Evolutionary conservation across 257 asterid species (phyloP).

Genomic region (Nicotiana obtusifolia): DNA sequence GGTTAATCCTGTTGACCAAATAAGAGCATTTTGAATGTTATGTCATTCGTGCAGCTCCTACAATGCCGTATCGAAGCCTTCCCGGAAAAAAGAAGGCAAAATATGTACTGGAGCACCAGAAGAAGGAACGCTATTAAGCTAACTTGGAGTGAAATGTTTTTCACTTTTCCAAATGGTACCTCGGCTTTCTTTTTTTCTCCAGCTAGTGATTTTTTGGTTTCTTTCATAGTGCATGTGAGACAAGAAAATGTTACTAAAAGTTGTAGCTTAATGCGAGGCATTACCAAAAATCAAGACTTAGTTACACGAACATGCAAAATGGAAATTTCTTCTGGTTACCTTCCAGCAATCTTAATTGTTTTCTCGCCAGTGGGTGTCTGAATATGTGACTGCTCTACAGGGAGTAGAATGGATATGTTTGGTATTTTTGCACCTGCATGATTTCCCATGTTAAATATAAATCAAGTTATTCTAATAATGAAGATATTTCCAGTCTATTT

Average conservation of each 20-base stretch:
- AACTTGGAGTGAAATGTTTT: neutral
- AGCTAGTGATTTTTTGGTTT: neutral
- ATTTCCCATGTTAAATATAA: constrained; percentile 9
- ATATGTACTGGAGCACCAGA: neutral
- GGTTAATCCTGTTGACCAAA: constrained; percentile 67
- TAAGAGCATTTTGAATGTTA: constrained; percentile 12
- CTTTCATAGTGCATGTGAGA: neutral
- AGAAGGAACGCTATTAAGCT: neutral
- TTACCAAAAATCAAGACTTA: constrained; percentile 2
- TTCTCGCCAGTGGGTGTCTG: constrained; percentile 64
- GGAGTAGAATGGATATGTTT: constrained; percentile 61
- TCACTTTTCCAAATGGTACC: neutral
- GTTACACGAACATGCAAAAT: neutral
- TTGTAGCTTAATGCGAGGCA: neutral
- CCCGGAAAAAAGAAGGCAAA: neutral
- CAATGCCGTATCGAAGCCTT: neutral
- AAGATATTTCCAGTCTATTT: neutral
- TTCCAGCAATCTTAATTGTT: constrained; percentile 59
- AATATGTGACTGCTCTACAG: constrained; percentile 51
- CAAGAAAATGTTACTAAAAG: neutral
- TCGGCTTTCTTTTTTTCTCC: neutral
- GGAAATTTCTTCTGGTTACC: constrained; percentile 34
- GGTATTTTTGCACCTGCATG: constrained; percentile 80
- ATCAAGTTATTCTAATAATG: neutral
- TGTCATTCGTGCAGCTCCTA: neutral